Evolutionary conservation across 2,329 filamentous ascomycete genomes (phyloP).

Genomic region (Trichoderma sp.): DNA sequence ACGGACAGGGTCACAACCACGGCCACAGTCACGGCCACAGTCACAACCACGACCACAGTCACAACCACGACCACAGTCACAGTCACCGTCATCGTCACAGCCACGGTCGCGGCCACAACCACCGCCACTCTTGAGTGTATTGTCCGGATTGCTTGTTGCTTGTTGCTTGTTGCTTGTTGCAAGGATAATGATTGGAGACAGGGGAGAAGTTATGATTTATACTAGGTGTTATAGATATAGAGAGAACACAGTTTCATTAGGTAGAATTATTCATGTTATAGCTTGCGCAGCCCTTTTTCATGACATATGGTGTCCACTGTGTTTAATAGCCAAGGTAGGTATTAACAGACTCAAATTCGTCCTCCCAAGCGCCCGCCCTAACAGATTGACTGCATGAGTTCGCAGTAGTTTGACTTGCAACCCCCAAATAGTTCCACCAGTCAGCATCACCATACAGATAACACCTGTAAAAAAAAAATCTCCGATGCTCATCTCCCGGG

Average conservation of each 20-base stretch:
- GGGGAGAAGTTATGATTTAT: background rate
- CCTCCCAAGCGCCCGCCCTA: background rate
- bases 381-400: background rate
- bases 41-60: no score
- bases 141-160: background rate
- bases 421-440: background rate
- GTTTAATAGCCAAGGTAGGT: background rate
- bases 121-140: conserved; percentile 26
- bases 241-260: background rate
- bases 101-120: no score
- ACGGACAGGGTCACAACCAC: background rate
- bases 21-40: background rate
- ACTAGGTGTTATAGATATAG: background rate
- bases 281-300: background rate
- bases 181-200: background rate
- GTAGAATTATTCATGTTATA: background rate
- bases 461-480: background rate
- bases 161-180: background rate
- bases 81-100: no score
- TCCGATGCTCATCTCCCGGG: background rate
- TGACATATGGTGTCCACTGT: background rate
- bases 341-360: background rate
- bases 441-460: background rate
- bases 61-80: background rate
- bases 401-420: background rate